A percentile compares a stretch with the other conserved stretches of the same genome.
Conservation (phyloP, 352 stramenopile species). For the Phytophthora fragariae region DNA sequence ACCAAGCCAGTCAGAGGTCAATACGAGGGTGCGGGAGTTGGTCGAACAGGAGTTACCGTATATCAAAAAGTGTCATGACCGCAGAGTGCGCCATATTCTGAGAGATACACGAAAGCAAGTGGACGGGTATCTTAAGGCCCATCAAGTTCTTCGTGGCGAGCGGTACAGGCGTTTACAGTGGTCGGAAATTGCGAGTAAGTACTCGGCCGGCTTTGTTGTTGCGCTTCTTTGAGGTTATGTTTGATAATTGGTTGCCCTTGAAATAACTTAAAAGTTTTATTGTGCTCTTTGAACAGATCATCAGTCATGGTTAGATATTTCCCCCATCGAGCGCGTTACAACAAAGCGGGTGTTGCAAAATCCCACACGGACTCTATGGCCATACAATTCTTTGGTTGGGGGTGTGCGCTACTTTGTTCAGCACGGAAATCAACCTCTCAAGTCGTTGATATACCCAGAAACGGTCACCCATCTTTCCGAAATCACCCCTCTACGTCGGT, state of each 20-base stretch:
- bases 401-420: conserved; percentile 49
- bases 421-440: conserved; percentile 12
- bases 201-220: neutral
- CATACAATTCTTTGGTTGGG: conserved; percentile 54
- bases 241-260: neutral
- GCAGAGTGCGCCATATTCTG: conserved; percentile 48
- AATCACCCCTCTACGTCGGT: conserved; percentile 54
- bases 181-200: conserved; percentile 48
- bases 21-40: conserved; percentile 39
- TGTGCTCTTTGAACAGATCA: conserved; percentile 33
- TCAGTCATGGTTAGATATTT: conserved; percentile 34
- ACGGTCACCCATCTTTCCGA: conserved; percentile 60
- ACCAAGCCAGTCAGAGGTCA: conserved; percentile 41
- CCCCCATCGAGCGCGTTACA: conserved; percentile 44
- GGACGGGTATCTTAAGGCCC: conserved; percentile 26
- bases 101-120: conserved; percentile 43
- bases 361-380: conserved; percentile 7
- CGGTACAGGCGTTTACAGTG: conserved; percentile 35
- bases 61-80: conserved; percentile 53
- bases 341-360: conserved; percentile 36
- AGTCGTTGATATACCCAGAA: conserved; percentile 51
- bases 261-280: neutral
- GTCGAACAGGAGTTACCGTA: conserved; percentile 41
- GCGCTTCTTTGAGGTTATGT: neutral
- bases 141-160: conserved; percentile 38